Percentiles rank a stretch among this genome's conserved stretches.
Conservation (phyloP, 2,329 filamentous ascomycete species). For the Tolypocladium album region DNA sequence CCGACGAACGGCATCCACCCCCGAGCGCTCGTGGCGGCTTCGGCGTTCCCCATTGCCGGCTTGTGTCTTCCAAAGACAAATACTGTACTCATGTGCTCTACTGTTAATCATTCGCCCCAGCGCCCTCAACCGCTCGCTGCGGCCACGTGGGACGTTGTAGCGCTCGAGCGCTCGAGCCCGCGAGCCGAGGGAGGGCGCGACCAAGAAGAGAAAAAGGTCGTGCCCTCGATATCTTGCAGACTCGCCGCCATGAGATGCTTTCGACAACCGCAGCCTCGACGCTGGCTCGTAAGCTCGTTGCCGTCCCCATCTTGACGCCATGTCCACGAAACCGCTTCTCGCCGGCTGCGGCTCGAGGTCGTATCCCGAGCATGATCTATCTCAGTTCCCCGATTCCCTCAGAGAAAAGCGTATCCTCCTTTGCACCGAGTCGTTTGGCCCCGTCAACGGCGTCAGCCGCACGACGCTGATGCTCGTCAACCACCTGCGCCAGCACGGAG, state of each 20-base stretch:
- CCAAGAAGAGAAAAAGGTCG: constrained; percentile 7
- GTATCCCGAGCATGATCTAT: constrained; percentile 25
- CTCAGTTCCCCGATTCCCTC: constrained; percentile 36
- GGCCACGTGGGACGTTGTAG: constrained; percentile 13
- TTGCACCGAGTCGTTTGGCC: constrained; percentile 61
- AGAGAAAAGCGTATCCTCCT: constrained; percentile 52
- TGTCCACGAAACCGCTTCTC: constrained; percentile 4
- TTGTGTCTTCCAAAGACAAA: constrained; percentile 2
- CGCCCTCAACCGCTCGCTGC: constrained; percentile 1
- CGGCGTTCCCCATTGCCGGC: constrained; percentile 13
- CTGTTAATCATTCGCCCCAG: not conserved
- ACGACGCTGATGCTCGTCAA: constrained; percentile 60
- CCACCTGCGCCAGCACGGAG: constrained; percentile 53
- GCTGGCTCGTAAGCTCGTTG: not conserved
- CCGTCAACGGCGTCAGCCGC: constrained; percentile 62
- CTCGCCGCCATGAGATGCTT: not conserved
- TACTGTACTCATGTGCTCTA: constrained; percentile 10
- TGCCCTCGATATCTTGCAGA: not conserved
- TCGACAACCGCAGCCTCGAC: not conserved
- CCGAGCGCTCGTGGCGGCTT: constrained; percentile 18
- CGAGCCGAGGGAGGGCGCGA: not conserved
- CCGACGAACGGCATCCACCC: constrained; percentile 18
- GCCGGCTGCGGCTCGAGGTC: constrained; percentile 2
- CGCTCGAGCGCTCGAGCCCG: not conserved
- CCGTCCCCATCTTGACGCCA: not conserved